Conservation (phyloP, 805 yeast species). For the Candida khao-thaluensis region DNA sequence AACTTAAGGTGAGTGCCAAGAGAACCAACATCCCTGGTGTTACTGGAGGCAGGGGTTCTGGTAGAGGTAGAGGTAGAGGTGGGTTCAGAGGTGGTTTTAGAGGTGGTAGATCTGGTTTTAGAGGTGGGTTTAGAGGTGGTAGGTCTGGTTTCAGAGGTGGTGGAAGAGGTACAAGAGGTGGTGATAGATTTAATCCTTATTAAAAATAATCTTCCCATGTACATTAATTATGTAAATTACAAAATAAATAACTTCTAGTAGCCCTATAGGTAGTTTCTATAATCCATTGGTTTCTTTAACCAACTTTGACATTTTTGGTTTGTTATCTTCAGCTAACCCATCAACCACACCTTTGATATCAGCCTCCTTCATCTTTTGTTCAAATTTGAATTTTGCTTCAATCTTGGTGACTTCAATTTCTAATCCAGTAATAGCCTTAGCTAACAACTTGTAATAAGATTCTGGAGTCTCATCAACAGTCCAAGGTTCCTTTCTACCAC, state of each 20-base stretch:
- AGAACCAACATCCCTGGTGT: constrained; percentile 82
- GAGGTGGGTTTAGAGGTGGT: constrained; percentile 12
- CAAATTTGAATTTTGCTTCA: constrained; percentile 58
- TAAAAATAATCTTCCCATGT: constrained; percentile 6
- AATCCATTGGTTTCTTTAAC: constrained; percentile 19
- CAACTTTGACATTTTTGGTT: constrained; percentile 26
- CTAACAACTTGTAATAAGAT: constrained; percentile 38
- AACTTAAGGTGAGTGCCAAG: constrained; percentile 70
- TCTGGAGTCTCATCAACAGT: constrained; percentile 57
- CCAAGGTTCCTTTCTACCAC: constrained; percentile 46
- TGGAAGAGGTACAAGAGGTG: constrained; percentile 22
- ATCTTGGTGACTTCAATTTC: constrained; percentile 47
- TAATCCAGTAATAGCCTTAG: constrained; percentile 55
- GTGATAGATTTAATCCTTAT: constrained; percentile 22
- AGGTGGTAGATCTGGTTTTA: constrained; percentile 11
- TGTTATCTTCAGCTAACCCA: constrained; percentile 43
- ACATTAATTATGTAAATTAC: constrained; percentile 1
- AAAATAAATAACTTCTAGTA: constrained; percentile 5
- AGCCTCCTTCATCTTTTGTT: constrained; percentile 44
- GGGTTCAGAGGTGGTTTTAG: constrained; percentile 25
- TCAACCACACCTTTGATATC: constrained; percentile 54
- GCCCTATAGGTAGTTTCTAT: not conserved
- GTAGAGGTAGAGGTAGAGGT: constrained; percentile 36
- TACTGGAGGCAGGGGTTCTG: constrained; percentile 28
- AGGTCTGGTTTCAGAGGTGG: constrained; percentile 13